Evolutionary conservation across 176 grass and related monocot species (phyloP), one percentile per base, ranked within the genome.

Genomic region (Phyllostachys edulis): DNA sequence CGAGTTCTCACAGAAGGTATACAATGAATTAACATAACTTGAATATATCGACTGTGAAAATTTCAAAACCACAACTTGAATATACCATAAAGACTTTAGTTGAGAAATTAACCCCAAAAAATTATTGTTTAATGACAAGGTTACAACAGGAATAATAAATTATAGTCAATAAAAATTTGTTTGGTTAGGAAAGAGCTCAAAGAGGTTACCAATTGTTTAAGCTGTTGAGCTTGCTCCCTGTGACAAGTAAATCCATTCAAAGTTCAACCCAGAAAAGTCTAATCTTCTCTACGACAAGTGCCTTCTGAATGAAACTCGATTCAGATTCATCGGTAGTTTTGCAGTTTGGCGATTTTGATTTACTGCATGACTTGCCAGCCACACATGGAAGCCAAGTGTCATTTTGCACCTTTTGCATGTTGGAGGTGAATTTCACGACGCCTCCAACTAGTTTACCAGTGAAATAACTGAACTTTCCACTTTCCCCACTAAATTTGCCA

Each of bases 361-460:
- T 94, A 32, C 87, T 32, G 46, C 92, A 94, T 21, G 84, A 80
- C 56, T 77, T 90, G 75, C 84, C 86, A 32, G 68, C 82, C 15
- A 89, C 55, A 71, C 92, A 94, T 60, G 92, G 90, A 84, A 94
- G 77, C 92, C 89, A 94, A 52, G 61, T 23, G 85, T 94, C 92
- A 79, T 80, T 91, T 74, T 89, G 83, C 59, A 7, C 61, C 85
- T 89, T 92, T 63, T 89, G 87, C 84, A 45, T 89, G 89, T 63
- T 91, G 61, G 85, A 84, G 29, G 92, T 84, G 73, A 94, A 87
- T 84, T 89, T 94, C 77, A 81, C 85, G 66, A 91, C 87, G 7
- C 86, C 71, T 75, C 89, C 89, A 79, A 83, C 67, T 54, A 90
- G 9, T 70, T 89, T 94, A 67, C 87, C 92, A 38, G 86, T 87